Percentiles rank a stretch among this genome's conserved stretches.
phyloP scores from a whole-genome alignment of 495 filamentous ascomycete species.

The Daldinia caldariorum region DNA sequence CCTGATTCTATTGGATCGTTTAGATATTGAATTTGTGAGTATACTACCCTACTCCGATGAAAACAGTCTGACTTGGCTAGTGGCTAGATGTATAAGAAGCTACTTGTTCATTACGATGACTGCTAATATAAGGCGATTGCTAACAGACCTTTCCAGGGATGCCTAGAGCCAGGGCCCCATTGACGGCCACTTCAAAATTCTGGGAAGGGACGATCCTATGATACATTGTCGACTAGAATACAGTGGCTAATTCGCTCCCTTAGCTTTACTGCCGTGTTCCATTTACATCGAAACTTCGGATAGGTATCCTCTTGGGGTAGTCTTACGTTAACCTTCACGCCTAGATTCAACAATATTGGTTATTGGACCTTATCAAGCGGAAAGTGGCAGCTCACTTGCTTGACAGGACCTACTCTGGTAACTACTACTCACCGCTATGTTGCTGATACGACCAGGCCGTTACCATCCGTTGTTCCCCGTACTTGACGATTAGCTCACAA shows the following conservation, averaged over 20 bases:
- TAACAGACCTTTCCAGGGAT: conserved; percentile 9
- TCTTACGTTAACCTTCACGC: conserved; percentile 27
- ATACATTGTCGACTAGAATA: conserved; percentile 16
- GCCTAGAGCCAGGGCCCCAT: conserved; percentile 10
- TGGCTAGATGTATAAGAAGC: conserved; percentile 12
- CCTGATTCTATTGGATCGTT: background rate
- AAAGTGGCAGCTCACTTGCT: conserved; percentile 38
- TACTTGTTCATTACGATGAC: conserved; percentile 4
- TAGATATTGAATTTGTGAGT: background rate
- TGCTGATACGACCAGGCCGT: conserved; percentile 44
- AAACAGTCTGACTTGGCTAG: conserved; percentile 1
- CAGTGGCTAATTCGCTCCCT: conserved; percentile 12
- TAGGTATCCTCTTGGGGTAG: conserved; percentile 3
- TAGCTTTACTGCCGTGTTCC: background rate
- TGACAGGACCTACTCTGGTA: conserved; percentile 34
- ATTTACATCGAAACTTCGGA: conserved; percentile 6
- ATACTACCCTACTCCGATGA: background rate
- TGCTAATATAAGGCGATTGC: conserved; percentile 26
- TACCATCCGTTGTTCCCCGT: conserved; percentile 15
- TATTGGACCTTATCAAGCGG: conserved; percentile 30
- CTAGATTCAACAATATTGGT: conserved; percentile 22
- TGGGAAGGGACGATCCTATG: background rate
- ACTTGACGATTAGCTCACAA: conserved; percentile 23
- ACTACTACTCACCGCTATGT: conserved; percentile 34
- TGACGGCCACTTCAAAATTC: conserved; percentile 6